Evolutionary conservation across 2,329 filamentous ascomycete species (phyloP).

Genomic region (Colletotrichum sidae): DNA sequence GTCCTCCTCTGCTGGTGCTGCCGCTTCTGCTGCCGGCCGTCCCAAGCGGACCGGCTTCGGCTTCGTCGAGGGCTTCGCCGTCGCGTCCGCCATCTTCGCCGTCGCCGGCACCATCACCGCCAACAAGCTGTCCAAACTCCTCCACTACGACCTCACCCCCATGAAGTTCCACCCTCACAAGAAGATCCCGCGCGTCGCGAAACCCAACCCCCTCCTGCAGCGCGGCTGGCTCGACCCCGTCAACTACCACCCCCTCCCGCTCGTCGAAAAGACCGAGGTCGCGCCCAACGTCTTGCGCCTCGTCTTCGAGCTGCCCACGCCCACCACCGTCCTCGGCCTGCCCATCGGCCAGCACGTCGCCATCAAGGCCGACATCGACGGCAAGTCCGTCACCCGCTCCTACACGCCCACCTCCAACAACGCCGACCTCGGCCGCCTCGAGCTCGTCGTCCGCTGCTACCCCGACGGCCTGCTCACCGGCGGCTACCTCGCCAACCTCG

Average conservation of each 20-base stretch:
- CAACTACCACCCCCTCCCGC: conserved; percentile 58
- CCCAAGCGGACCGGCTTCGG: conserved; percentile 42
- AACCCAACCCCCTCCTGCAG: conserved; percentile 51
- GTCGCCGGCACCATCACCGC: conserved; percentile 46
- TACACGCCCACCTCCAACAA: conserved; percentile 68
- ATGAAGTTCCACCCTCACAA: conserved; percentile 51
- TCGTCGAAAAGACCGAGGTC: conserved; percentile 53
- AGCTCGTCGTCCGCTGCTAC: conserved; percentile 65
- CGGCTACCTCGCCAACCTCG: conserved; percentile 58
- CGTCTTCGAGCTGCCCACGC: conserved; percentile 59
- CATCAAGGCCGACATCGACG: conserved; percentile 60
- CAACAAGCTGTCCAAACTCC: conserved; percentile 45
- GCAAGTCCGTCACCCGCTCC: conserved; percentile 59
- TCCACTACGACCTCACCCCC: conserved; percentile 48
- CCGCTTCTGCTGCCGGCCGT: conserved; percentile 14
- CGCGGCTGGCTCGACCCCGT: conserved; percentile 63
- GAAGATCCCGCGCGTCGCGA: conserved; percentile 51
- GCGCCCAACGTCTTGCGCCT: conserved; percentile 59
- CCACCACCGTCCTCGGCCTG: conserved; percentile 60
- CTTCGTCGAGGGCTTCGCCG: conserved; percentile 52
- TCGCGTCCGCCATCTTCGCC: conserved; percentile 48
- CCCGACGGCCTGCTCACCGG: conserved; percentile 62
- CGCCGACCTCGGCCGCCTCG: conserved; percentile 58
- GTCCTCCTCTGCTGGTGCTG: conserved; percentile 7
- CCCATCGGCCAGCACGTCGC: conserved; percentile 69